Evolutionary conservation across 371 early-diverging fungal genomes (phyloP), one percentile per base, ranked within the genome.

Genomic region (Lichtheimia ornata): DNA sequence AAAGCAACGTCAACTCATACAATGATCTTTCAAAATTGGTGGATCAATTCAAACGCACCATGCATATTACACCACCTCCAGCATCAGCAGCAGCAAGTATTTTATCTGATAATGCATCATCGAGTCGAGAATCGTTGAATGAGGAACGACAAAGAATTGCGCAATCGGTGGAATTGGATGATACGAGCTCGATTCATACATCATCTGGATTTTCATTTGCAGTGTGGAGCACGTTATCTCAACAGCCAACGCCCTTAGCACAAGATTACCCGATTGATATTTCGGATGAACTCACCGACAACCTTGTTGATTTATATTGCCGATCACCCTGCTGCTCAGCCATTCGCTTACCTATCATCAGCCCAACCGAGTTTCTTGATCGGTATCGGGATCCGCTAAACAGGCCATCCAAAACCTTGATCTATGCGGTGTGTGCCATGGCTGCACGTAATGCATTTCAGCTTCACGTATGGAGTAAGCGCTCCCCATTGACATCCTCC

Each of bases 401-500:
- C 15, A 65, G 67, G 2, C 77, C 77, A 0, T 66, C 72, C 14
- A 70, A 52, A 4, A 67, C 74, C 9, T 58, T 80, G 11, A 52
- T 77, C 24, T 75, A 72, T 59, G 77, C 81, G 24, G 60, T 80
- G 0, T 77, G 81, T 43, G 71, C 77, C 0, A 73, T 77, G 70
- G 71, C 81, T 18, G 77, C 81, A 5, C 65, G 81, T 11, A 77
- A 75, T 50, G 81, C 81, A 5, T 80, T 80, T 52, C 81, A 80
- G 24, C 28, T 80, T 5, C 81, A 80, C 58, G 74, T 80, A 4
- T 80, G 77, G 77, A 65, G 65, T 41, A 69, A 69, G 9, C 59
- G 69, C 5, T 70, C 76, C 4, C 54, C 65, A 3, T 59, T 64
- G 20, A 64, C 73, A 53, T 55, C 70, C 5, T 65, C 77, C n/a